A percentile compares a stretch with the other conserved stretches of the same genome.
Evolutionary conservation across 169 alveolate genomes (phyloP).

Genomic region (Eimeria praecox): DNA sequence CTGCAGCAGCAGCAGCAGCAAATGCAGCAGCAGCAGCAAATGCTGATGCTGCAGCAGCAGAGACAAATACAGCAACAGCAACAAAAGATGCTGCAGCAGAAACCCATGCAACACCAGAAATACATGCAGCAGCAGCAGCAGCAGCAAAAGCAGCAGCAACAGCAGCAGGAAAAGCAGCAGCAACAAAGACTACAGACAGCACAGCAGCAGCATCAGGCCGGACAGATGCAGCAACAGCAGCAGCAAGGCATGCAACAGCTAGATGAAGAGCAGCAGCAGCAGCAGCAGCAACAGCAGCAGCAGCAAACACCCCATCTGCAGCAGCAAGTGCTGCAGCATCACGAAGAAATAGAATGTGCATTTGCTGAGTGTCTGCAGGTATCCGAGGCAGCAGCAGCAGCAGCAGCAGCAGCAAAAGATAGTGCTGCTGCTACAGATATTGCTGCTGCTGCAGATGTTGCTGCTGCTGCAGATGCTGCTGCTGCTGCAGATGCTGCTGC

Average conservation of each 20-base stretch:
- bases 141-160: background rate
- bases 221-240: background rate
- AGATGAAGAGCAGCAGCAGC: background rate
- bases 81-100: background rate
- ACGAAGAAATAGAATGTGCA: background rate
- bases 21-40: background rate
- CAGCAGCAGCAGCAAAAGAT: no score
- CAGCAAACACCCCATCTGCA: background rate
- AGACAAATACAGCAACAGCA: background rate
- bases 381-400: background rate
- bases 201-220: background rate
- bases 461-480: background rate
- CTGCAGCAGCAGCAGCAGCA: background rate
- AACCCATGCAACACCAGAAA: background rate
- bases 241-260: background rate
- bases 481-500: background rate
- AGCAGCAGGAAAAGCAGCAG: background rate
- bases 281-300: slow-evolving; percentile 2
- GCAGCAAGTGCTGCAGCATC: background rate
- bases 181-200: no score
- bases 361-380: background rate
- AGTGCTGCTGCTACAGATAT: no score
- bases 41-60: background rate
- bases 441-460: background rate
- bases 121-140: no score